A percentile compares a stretch with the other conserved stretches of the same genome.
phyloP scores from a whole-genome alignment of 2,329 filamentous ascomycete species.

The Graphilbum sp. region DNA sequence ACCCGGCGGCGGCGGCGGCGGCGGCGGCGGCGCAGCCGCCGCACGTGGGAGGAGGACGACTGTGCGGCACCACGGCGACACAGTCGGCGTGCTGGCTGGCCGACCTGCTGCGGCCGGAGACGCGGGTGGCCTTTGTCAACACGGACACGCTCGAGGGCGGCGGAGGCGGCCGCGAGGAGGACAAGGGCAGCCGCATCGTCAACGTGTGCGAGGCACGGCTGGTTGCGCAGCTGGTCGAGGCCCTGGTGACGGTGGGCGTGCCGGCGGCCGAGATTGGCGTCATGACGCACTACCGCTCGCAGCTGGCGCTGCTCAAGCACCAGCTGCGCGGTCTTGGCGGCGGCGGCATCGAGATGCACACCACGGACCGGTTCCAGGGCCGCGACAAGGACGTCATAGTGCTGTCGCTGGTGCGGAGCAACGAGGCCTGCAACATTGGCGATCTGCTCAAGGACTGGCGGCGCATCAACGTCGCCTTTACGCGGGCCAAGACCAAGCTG shows the following conservation, averaged over 20 bases:
- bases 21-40: conserved; percentile 25
- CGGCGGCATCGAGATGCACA: conserved; percentile 77
- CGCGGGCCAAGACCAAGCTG: conserved; percentile 79
- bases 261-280: conserved; percentile 67
- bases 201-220: conserved; percentile 72
- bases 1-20: too few relatives aligned
- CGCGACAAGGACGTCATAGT: conserved; percentile 89
- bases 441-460: conserved; percentile 85
- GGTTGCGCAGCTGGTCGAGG: conserved; percentile 63
- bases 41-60: too few relatives aligned
- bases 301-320: conserved; percentile 69
- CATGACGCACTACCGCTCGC: conserved; percentile 92
- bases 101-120: conserved; percentile 49
- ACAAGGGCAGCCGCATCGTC: conserved; percentile 70
- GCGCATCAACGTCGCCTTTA: conserved; percentile 90
- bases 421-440: conserved; percentile 68
- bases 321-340: conserved; percentile 41
- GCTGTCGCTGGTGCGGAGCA: conserved; percentile 74
- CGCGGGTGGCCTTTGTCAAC: conserved; percentile 75
- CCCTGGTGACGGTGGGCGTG: conserved; percentile 61
- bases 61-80: too few relatives aligned
- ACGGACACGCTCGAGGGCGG: conserved; percentile 51
- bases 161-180: conserved; percentile 48
- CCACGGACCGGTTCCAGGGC: conserved; percentile 91
- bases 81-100: conserved; percentile 66